Conservation (phyloP, 148 eudicot species). For the Polygonum aviculare region DNA sequence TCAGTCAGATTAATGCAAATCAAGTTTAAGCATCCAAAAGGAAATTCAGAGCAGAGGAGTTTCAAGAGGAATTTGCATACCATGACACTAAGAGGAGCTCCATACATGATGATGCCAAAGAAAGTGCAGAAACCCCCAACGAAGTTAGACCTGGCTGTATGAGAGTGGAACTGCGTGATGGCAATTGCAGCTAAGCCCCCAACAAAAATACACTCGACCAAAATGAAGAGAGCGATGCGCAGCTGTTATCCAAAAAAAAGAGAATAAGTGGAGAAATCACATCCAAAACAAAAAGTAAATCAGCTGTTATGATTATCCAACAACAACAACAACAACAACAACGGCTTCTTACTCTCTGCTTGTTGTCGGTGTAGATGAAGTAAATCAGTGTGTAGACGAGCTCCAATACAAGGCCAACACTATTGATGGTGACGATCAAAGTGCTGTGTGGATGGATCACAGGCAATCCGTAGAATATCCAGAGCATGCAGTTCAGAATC, state of each 20-base stretch:
- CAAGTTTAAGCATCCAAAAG: neutral
- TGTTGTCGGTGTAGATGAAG: conserved; percentile 11
- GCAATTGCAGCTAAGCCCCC: conserved; percentile 9
- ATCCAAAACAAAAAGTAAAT: too few relatives aligned
- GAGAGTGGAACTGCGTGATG: conserved; percentile 4
- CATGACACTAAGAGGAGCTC: conserved; percentile 22
- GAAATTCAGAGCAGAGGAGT: neutral
- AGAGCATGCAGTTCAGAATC: conserved; percentile 30
- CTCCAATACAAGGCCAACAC: conserved; percentile 29
- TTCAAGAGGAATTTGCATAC: conserved; percentile 9
- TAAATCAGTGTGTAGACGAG: conserved; percentile 24
- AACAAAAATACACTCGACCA: conserved; percentile 10
- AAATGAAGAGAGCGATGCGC: neutral
- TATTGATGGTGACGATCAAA: conserved; percentile 35
- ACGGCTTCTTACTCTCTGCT: conserved; percentile 22
- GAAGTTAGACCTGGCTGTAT: conserved; percentile 13
- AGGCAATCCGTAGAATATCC: conserved; percentile 48
- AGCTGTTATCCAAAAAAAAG: conserved; percentile 5
- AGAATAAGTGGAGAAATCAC: neutral
- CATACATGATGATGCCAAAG: conserved; percentile 18
- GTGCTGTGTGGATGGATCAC: conserved; percentile 36
- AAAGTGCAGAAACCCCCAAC: conserved; percentile 21
- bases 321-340: neutral
- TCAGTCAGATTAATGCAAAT: neutral
- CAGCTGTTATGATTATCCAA: neutral